These are phyloP conservation scores for Saccharomycopsis hybrid DNA, from an alignment of 1,139 yeast genomes.

Conservation along the genomic window DNA sequence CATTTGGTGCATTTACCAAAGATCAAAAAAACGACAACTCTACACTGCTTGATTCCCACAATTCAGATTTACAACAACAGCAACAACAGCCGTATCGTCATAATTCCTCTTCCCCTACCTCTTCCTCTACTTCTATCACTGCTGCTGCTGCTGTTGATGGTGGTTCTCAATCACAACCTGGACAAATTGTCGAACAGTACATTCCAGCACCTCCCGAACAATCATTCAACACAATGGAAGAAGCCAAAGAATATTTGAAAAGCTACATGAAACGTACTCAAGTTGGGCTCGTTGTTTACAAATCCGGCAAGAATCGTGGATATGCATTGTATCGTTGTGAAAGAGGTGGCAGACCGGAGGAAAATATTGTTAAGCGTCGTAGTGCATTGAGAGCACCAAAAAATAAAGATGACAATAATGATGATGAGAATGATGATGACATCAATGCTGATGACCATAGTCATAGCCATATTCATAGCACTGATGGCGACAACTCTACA, in stretches of 20 bases:
- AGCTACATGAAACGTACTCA: conserved; percentile 14
- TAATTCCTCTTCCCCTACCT: neutral
- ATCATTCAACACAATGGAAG: conserved; percentile 17
- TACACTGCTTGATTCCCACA: neutral
- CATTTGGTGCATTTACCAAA: neutral
- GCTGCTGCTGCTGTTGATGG: neutral
- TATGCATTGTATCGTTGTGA: conserved; percentile 21
- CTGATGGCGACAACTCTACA: too few relatives aligned
- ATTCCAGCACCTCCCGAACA: conserved; percentile 16
- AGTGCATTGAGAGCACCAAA: neutral
- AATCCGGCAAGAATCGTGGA: conserved; percentile 21
- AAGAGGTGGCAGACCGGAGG: conserved; percentile 20
- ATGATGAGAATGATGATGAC: neutral
- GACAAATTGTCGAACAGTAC: neutral
- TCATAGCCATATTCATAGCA: too few relatives aligned
- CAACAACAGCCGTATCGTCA: too few relatives aligned
- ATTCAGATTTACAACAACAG: neutral
- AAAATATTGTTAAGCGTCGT: conserved; percentile 17
- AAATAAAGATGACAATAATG: neutral
- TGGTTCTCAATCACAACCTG: neutral
- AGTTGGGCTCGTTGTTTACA: conserved; percentile 21
- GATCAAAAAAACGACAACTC: neutral
- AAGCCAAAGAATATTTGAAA: conserved; percentile 18
- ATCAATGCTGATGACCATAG: too few relatives aligned
- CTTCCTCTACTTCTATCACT: neutral